A percentile compares a stretch with the other conserved stretches of the same genome.
These are phyloP conservation scores for Wickerhamomyces tratensis DNA, from an alignment of 805 yeast genomes.

Conservation along the genomic window DNA sequence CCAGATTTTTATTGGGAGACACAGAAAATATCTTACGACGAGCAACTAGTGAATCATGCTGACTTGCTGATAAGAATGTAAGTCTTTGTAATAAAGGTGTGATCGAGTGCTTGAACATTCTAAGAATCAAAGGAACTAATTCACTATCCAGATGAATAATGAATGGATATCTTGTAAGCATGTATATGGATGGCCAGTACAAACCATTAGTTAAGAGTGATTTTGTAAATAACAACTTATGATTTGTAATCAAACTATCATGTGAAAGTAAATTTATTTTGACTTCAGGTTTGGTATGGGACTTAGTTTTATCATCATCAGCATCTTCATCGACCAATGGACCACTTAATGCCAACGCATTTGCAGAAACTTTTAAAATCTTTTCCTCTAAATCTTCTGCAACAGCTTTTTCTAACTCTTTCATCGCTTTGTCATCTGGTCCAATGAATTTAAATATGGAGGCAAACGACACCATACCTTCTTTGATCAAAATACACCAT, in stretches of 20 bases:
- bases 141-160: slow-evolving; percentile 45
- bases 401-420: slow-evolving; percentile 31
- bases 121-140: slow-evolving; percentile 34
- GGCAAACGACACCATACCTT: slow-evolving; percentile 56
- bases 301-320: slow-evolving; percentile 21
- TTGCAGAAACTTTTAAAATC: slow-evolving; percentile 53
- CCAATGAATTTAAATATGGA: slow-evolving; percentile 45
- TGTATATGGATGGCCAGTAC: slow-evolving; percentile 48
- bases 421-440: slow-evolving; percentile 42
- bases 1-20: neutral
- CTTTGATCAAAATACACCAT: slow-evolving; percentile 50
- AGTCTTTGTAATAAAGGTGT: slow-evolving; percentile 32
- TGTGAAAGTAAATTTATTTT: neutral
- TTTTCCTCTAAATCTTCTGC: slow-evolving; percentile 41
- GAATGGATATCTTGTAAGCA: slow-evolving; percentile 53
- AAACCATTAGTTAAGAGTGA: slow-evolving; percentile 49
- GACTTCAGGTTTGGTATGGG: too few relatives aligned
- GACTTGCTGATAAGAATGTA: slow-evolving; percentile 4
- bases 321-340: slow-evolving; percentile 67
- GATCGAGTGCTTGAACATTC: slow-evolving; percentile 39
- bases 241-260: slow-evolving; percentile 15
- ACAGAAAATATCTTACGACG: too few relatives aligned
- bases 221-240: slow-evolving; percentile 39
- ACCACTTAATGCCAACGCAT: slow-evolving; percentile 82
- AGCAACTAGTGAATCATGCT: too few relatives aligned